Evolutionary conservation across 352 stramenopile genomes (phyloP).

Genomic region (Pythium vanterpoolii): DNA sequence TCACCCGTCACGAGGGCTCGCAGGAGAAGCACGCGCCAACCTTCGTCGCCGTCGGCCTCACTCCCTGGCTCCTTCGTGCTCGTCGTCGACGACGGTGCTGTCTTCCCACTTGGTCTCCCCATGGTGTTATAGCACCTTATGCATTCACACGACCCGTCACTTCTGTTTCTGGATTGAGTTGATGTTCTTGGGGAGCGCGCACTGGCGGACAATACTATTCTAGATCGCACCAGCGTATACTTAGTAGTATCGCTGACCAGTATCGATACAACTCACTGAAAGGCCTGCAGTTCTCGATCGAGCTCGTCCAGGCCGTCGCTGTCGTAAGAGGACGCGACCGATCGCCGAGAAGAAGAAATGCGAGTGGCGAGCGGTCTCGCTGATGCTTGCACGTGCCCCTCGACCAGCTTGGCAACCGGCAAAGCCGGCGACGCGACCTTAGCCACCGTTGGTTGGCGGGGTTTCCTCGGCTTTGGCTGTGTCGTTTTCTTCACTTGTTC

Average conservation of each 20-base stretch:
- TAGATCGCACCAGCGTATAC: no score
- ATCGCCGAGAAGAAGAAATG: conserved; percentile 19
- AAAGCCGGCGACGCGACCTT: neutral
- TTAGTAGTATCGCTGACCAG: no score
- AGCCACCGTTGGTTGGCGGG: neutral
- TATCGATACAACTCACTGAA: neutral
- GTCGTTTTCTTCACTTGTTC: neutral
- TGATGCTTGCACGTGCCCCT: neutral
- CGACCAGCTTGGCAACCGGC: neutral
- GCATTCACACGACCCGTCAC: no score
- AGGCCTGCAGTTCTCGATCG: conserved; percentile 36
- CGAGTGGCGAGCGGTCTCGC: neutral
- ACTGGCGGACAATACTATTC: no score
- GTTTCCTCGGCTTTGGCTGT: conserved; percentile 1
- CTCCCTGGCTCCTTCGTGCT: neutral
- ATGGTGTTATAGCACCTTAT: neutral
- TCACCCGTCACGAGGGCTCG: conserved; percentile 26
- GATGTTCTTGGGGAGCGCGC: neutral
- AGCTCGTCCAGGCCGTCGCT: conserved; percentile 51
- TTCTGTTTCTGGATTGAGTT: neutral
- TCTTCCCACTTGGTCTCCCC: neutral
- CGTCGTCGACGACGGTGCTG: neutral
- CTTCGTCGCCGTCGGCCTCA: conserved; percentile 17
- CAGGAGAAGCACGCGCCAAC: conserved; percentile 27
- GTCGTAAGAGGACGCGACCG: conserved; percentile 32